Conservation (phyloP, 306 rosid species). For the Gastrolobium bilobum region DNA sequence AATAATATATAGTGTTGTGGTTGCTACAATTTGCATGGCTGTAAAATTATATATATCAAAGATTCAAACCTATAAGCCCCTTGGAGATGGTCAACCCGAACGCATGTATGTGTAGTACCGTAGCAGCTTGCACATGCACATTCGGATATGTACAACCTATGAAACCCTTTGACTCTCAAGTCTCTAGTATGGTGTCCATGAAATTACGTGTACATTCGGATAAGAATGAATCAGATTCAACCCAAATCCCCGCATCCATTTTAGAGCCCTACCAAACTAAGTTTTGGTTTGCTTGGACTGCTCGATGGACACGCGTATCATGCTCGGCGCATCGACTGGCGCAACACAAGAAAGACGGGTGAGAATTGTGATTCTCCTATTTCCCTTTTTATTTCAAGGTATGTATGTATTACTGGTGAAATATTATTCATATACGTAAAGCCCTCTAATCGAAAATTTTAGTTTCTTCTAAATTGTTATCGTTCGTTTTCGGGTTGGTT, state of each 20-base stretch:
- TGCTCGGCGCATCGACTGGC: neutral
- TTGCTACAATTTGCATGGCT: neutral
- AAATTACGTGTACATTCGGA: neutral
- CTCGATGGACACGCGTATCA: conserved; percentile 45
- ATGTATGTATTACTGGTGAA: neutral
- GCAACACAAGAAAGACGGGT: conserved; percentile 38
- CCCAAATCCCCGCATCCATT: neutral
- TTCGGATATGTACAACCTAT: too few species aligned
- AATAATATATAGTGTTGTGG: too few species aligned
- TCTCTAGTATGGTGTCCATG: too few species aligned
- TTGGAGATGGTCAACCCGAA: neutral
- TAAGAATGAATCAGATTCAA: neutral
- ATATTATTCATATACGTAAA: neutral
- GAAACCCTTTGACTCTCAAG: neutral
- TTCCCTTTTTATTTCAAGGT: neutral
- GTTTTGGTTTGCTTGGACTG: conserved; percentile 38
- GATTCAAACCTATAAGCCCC: neutral
- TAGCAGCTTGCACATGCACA: too few species aligned
- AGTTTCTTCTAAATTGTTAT: neutral
- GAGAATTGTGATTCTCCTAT: neutral
- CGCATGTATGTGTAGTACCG: neutral
- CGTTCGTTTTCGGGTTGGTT: neutral
- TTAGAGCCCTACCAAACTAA: neutral
- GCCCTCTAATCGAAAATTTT: neutral
- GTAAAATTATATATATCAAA: neutral